Evolutionary conservation across 768 basidiomycete species (phyloP), one percentile per base, ranked within the genome.

Genomic region (Lepiota subincarnata): DNA sequence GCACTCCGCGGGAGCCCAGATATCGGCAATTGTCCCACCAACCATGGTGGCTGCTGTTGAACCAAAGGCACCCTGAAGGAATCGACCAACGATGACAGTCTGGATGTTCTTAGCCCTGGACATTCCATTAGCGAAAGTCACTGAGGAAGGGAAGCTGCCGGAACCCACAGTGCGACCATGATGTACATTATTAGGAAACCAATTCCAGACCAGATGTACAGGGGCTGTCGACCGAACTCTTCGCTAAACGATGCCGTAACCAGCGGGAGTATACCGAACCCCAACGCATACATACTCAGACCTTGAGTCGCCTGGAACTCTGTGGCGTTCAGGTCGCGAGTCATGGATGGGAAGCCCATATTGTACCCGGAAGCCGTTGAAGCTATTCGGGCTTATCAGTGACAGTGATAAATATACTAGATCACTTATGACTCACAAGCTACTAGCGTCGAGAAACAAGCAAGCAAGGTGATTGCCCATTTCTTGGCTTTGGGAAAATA

Each of bases 221-320:
- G 55, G 1, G 79, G 82, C 46, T 78, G 77, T 38, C 86, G 68
- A 11, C 86, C 87, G 53, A 87, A 82, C 60, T 89, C 87, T 61
- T 89, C 87, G 61, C 84, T 86, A 57, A 87, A 78, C 0, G 86
- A 78, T 14, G 86, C 82, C 0, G 85, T 79, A 14, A 88, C 67
- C 3, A 88, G 79, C 0, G 87, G 86, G 13, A 82, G 67, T 18
- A 86, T 35, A 13, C 74, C 82, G 57, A 87, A 87, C 1, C 84
- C 85, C 6, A 88, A 62, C 0, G 79, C 69, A 64, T 75, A 88
- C 24, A 81, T 67, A 51, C 74, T 73, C 20, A 82, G 64, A 8
- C 79, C 81, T 28, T 80, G 63, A 0, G 75, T 76, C 0, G 77
- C 78, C 48, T 74, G 68, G 26, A 78, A 73, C 6, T 61, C 50